Evolutionary conservation across 805 yeast genomes (phyloP).

Genomic region (Diddensiella santjacobensis): DNA sequence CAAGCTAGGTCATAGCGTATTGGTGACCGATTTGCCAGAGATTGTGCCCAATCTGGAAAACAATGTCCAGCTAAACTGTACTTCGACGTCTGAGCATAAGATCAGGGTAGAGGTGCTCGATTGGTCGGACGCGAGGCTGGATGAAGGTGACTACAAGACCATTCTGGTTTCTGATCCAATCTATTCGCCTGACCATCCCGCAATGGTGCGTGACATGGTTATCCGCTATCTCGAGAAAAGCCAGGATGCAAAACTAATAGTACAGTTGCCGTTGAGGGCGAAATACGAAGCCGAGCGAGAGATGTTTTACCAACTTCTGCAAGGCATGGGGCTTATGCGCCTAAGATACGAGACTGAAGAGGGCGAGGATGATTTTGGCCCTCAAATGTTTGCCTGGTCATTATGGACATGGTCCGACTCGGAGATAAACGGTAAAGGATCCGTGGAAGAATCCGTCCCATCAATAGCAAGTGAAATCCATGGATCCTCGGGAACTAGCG

Average conservation of each 20-base stretch:
- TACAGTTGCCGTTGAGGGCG: conserved; percentile 74
- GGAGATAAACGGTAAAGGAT: not conserved
- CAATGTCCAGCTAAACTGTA: conserved; percentile 54
- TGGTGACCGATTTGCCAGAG: conserved; percentile 74
- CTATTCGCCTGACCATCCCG: conserved; percentile 79
- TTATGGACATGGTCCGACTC: conserved; percentile 10
- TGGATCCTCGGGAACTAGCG: not conserved
- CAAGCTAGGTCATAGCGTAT: conserved; percentile 46
- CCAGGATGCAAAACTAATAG: conserved; percentile 45
- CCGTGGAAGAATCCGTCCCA: not conserved
- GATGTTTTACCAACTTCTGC: conserved; percentile 53
- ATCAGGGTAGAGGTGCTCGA: conserved; percentile 56
- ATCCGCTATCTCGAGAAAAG: conserved; percentile 39
- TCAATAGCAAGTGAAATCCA: conserved; percentile 12
- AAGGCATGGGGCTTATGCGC: conserved; percentile 32
- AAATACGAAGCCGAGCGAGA: conserved; percentile 64
- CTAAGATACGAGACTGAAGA: conserved; percentile 43
- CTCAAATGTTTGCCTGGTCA: conserved; percentile 43
- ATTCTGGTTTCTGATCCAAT: conserved; percentile 84
- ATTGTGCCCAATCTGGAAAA: conserved; percentile 63
- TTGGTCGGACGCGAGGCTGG: conserved; percentile 61
- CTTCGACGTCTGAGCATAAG: conserved; percentile 9
- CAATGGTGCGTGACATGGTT: conserved; percentile 62
- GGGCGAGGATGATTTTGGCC: conserved; percentile 86
- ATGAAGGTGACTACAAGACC: conserved; percentile 44